These are phyloP conservation scores for Diophrys sp. DNA, from an alignment of 73 alveolate species.

Conservation along the genomic window DNA sequence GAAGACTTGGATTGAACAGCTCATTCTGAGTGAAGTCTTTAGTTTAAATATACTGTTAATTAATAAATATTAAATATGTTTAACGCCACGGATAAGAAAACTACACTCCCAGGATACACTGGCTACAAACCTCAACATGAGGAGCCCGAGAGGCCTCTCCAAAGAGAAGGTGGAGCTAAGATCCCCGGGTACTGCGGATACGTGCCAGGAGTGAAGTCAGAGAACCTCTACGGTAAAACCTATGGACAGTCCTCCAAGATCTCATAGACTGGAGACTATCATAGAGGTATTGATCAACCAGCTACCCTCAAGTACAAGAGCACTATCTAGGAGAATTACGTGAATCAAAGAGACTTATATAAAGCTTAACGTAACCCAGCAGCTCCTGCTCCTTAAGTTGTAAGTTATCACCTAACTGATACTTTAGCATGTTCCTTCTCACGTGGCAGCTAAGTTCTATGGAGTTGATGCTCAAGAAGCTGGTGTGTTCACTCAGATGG, in stretches of 20 bases:
- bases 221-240: slow-evolving; percentile 77
- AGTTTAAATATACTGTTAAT: background rate
- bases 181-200: slow-evolving; percentile 74
- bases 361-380: background rate
- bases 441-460: slow-evolving; percentile 59
- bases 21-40: background rate
- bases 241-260: slow-evolving; percentile 70
- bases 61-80: background rate
- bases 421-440: slow-evolving; percentile 60
- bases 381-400: background rate
- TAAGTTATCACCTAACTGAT: background rate
- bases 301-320: slow-evolving; percentile 45
- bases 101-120: slow-evolving; percentile 17
- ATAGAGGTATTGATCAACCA: slow-evolving; percentile 54
- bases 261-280: slow-evolving; percentile 36
- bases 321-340: slow-evolving; percentile 16
- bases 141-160: slow-evolving; percentile 5
- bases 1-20: background rate
- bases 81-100: background rate
- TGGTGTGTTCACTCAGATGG: slow-evolving; percentile 18
- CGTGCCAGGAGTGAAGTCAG: slow-evolving; percentile 80
- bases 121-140: slow-evolving; percentile 12
- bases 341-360: slow-evolving; percentile 2
- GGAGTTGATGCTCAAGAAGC: slow-evolving; percentile 53
- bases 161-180: slow-evolving; percentile 3